Conservation (phyloP, 257 asterid genomes). For the Nicotiana attenuata region DNA sequence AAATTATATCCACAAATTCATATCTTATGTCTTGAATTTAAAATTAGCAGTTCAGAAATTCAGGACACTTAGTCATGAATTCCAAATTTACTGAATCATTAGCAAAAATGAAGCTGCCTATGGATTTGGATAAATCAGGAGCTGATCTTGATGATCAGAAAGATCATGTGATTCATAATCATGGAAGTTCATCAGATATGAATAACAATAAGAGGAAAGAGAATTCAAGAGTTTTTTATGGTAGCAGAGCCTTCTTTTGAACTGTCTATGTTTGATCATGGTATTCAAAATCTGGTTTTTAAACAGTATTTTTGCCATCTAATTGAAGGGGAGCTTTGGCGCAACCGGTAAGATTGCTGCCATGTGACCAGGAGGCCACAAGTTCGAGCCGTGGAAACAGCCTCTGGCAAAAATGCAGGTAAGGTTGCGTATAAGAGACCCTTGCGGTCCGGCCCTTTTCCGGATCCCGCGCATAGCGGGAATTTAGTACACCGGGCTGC, state of each 20-base stretch:
- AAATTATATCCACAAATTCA: too few relatives aligned
- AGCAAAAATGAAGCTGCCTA: conserved; percentile 69
- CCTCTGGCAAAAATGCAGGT: too few relatives aligned
- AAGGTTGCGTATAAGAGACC: too few relatives aligned
- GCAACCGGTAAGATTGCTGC: too few relatives aligned
- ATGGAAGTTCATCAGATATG: conserved; percentile 20
- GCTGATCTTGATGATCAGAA: conserved; percentile 1
- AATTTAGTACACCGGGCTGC: too few relatives aligned
- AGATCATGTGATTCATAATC: conserved; percentile 18
- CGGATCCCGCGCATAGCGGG: rapidly evolving
- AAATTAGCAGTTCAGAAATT: too few relatives aligned
- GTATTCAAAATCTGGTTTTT: not conserved
- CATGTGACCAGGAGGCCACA: too few relatives aligned
- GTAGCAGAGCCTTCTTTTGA: conserved; percentile 78
- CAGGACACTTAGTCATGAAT: too few relatives aligned
- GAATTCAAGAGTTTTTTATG: conserved; percentile 62
- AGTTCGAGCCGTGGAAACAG: too few relatives aligned
- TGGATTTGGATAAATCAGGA: conserved; percentile 39
- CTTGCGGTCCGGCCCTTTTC: too few relatives aligned
- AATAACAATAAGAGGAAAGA: conserved; percentile 39
- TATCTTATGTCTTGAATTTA: too few relatives aligned
- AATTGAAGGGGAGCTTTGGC: too few relatives aligned
- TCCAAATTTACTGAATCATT: conserved; percentile 42
- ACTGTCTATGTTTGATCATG: not conserved
- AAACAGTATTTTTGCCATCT: not conserved